Evolutionary conservation across 768 basidiomycete species (phyloP), one percentile per base, ranked within the genome.

Genomic region (Leccinellum albellum): DNA sequence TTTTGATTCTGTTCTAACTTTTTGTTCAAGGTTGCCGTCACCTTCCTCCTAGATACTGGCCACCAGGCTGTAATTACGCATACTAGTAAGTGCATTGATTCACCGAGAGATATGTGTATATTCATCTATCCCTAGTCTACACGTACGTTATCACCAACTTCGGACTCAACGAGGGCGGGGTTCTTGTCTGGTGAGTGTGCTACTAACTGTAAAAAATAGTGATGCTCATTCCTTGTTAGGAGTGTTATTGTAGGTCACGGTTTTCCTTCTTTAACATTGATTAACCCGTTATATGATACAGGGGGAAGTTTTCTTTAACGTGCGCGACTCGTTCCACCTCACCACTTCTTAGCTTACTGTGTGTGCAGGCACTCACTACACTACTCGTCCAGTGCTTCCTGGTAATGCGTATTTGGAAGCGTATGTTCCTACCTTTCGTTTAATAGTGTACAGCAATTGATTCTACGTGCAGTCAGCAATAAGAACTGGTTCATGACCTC

Each of bases 21-120:
- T 35, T 23, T 20, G 17, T 55, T 28, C n/a, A 32, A 85, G 84
- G 84, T 85, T 23, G 71, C 65, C 21, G 68, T 70, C 13, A 79
- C 81, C 9, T 75, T 84, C 70, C 0, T 75, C 3, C 79, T 78
- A 50, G 84, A 85, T 58, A 81, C 79, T 0, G 58, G 77, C 1
- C 82, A 85, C 59, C 84, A 85, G 63, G 73, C 67, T 2, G 64
- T 85, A 28, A 82, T 86, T 58, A 76, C 79, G 0, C 82, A 85
- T 56, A 74, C 77, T 3, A 67, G 84, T 78, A 63, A 51, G 72
- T 62, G 13, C 6, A 50, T 32, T 10, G 6, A 21, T 37, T 3
- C n/a, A 9, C 9, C 1, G 3, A 3, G 26, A 4, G 29, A 24
- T 52, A 40, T 20, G 7, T 2, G 37, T 29, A 15, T 35, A 51